A percentile compares a stretch with the other conserved stretches of the same genome.
Conservation (phyloP, 2,329 filamentous ascomycete species). For the Zasmidium citrigriseum region DNA sequence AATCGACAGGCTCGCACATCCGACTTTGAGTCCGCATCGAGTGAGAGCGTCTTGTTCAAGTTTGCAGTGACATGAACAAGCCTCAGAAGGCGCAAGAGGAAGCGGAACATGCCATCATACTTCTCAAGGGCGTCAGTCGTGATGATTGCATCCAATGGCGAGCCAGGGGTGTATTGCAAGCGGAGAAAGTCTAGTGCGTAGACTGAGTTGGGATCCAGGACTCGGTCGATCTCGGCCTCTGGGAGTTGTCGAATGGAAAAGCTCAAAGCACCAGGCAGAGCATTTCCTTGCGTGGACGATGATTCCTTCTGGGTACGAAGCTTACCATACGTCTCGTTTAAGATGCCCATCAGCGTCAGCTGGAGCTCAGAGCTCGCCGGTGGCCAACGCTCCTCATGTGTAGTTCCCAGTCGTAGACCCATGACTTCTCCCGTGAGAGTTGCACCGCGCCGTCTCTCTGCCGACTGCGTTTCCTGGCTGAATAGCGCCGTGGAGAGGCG, state of each 20-base stretch:
- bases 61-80: slow-evolving; percentile 61
- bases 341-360: slow-evolving; percentile 74
- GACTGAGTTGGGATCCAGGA: slow-evolving; percentile 78
- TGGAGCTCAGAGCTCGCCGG: slow-evolving; percentile 92
- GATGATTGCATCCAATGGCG: slow-evolving; percentile 71
- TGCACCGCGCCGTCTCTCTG: slow-evolving; percentile 70
- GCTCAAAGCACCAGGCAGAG: slow-evolving; percentile 47
- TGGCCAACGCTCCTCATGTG: slow-evolving; percentile 74
- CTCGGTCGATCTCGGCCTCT: slow-evolving; percentile 75
- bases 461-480: slow-evolving; percentile 75
- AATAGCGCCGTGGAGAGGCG: slow-evolving; percentile 82
- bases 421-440: slow-evolving; percentile 71
- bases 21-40: not conserved
- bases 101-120: slow-evolving; percentile 83
- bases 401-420: slow-evolving; percentile 78
- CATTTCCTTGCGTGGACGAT: not conserved
- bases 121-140: slow-evolving; percentile 69
- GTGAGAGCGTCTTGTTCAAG: slow-evolving; percentile 26
- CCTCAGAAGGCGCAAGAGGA: slow-evolving; percentile 73
- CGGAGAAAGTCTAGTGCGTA: slow-evolving; percentile 92
- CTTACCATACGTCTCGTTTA: slow-evolving; percentile 6
- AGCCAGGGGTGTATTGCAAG: slow-evolving; percentile 77
- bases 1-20: slow-evolving; percentile 46
- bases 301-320: not conserved
- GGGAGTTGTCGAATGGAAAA: slow-evolving; percentile 84